Conservation (phyloP, 805 yeast genomes). For the Lipomyces yamanashiensis region DNA sequence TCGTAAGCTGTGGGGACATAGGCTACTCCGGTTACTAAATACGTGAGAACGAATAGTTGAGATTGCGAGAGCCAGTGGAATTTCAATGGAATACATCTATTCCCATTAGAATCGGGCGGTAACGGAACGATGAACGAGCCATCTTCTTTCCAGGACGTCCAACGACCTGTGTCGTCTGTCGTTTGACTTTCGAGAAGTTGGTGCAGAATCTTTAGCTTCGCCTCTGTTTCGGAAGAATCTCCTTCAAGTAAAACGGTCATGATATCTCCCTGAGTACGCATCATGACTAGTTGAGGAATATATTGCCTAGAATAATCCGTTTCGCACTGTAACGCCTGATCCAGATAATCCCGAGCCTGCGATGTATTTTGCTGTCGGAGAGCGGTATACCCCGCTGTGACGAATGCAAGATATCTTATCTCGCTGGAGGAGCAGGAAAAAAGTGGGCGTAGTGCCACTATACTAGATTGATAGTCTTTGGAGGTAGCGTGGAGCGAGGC, state of each 20-base stretch:
- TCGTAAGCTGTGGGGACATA: slow-evolving; percentile 13
- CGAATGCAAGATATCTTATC: slow-evolving; percentile 18
- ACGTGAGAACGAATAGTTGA: slow-evolving; percentile 21
- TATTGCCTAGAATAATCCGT: slow-evolving; percentile 31
- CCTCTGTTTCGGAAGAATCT: slow-evolving; percentile 5
- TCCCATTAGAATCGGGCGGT: slow-evolving; percentile 17
- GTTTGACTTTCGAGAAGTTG: slow-evolving; percentile 19
- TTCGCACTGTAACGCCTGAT: slow-evolving; percentile 26
- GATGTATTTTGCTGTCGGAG: slow-evolving; percentile 17
- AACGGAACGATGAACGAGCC: slow-evolving; percentile 25
- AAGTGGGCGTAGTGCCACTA: slow-evolving; percentile 12
- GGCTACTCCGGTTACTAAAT: slow-evolving; percentile 26
- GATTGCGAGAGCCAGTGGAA: slow-evolving; percentile 33
- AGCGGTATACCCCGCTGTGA: slow-evolving; percentile 17
- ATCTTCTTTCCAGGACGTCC: slow-evolving; percentile 30
- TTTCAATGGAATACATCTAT: slow-evolving; percentile 15
- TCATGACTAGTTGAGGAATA: slow-evolving; percentile 29
- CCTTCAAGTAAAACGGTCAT: slow-evolving; percentile 1
- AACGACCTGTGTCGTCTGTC: slow-evolving; percentile 16
- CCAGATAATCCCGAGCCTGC: slow-evolving; percentile 15
- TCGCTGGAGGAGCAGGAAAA: slow-evolving; percentile 29
- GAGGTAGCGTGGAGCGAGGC: slow-evolving; percentile 12
- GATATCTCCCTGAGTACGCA: slow-evolving; percentile 23
- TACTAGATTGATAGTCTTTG: slow-evolving; percentile 5
- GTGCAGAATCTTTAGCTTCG: slow-evolving; percentile 17